Evolutionary conservation across 2,329 filamentous ascomycete species (phyloP).

Genomic region (Aspergillus hortae): DNA sequence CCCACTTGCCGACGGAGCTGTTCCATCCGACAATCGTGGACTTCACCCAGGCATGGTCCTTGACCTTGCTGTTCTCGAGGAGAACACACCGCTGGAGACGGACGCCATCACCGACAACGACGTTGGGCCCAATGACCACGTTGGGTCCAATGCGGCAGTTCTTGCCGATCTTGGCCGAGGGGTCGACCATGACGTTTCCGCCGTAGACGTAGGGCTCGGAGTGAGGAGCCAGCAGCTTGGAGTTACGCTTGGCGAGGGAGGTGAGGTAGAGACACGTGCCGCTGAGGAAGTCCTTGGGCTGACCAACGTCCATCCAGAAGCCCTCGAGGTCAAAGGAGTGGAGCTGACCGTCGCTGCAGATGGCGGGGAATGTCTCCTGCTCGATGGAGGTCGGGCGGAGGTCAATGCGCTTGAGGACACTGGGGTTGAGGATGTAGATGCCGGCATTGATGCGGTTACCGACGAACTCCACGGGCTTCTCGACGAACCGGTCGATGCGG

Average conservation of each 20-base stretch:
- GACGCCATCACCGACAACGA: slow-evolving; percentile 89
- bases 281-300: slow-evolving; percentile 96
- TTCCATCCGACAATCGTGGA: slow-evolving; percentile 99
- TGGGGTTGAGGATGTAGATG: slow-evolving; percentile 96
- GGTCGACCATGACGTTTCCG: slow-evolving; percentile 93
- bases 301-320: slow-evolving; percentile 99
- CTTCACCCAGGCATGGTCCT: slow-evolving; percentile 99
- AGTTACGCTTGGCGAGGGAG: slow-evolving; percentile 83
- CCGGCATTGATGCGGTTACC: slow-evolving; percentile 98
- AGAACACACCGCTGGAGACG: slow-evolving; percentile 90
- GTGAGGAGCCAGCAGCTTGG: slow-evolving; percentile 73
- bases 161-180: slow-evolving; percentile 91
- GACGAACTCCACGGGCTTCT: slow-evolving; percentile 98
- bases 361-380: slow-evolving; percentile 96
- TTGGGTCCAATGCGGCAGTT: slow-evolving; percentile 98
- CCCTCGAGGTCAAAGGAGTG: slow-evolving; percentile 96
- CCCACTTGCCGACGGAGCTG: slow-evolving; percentile 92
- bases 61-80: slow-evolving; percentile 85
- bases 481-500: slow-evolving; percentile 96
- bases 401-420: slow-evolving; percentile 85
- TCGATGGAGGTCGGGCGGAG: slow-evolving; percentile 96
- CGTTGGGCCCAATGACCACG: slow-evolving; percentile 89
- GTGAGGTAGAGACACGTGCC: slow-evolving; percentile 96
- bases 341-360: slow-evolving; percentile 82
- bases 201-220: slow-evolving; percentile 80